Evolutionary conservation across 768 basidiomycete genomes (phyloP).

Genomic region (Hypholoma sublateritium): DNA sequence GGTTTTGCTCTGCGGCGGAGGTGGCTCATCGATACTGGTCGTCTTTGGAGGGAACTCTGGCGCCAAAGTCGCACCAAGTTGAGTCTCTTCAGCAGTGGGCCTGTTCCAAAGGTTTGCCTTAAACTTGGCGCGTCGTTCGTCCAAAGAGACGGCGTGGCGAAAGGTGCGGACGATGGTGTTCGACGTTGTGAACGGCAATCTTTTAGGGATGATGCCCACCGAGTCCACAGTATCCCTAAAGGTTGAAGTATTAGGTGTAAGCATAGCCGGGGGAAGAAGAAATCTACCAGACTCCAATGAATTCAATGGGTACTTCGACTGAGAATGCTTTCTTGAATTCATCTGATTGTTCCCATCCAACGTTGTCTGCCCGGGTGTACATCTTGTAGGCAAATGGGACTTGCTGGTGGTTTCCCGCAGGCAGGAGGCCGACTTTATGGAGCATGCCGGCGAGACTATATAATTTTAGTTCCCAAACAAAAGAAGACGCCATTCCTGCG

Average conservation of each 20-base stretch:
- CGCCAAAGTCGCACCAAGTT: conserved; percentile 18
- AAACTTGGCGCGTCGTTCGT: conserved; percentile 62
- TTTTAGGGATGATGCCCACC: conserved; percentile 52
- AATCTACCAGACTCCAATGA: conserved; percentile 56
- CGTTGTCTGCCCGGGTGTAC: conserved; percentile 50
- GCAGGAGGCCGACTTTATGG: conserved; percentile 50
- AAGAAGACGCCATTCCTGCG: not conserved
- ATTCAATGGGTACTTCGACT: conserved; percentile 53
- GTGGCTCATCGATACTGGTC: not conserved
- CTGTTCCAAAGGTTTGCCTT: conserved; percentile 52
- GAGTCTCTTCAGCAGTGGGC: conserved; percentile 27
- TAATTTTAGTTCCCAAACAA: not conserved
- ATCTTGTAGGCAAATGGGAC: conserved; percentile 66
- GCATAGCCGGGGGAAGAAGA: not conserved
- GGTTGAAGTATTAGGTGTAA: not conserved
- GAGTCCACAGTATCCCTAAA: conserved; percentile 69
- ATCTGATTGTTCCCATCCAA: conserved; percentile 47
- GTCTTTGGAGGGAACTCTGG: not conserved
- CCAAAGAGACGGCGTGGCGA: conserved; percentile 65
- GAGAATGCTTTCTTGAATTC: conserved; percentile 60
- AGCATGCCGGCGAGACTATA: conserved; percentile 49
- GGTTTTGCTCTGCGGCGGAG: not conserved
- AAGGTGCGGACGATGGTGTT: conserved; percentile 57
- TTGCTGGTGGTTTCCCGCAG: conserved; percentile 50
- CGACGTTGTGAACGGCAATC: conserved; percentile 57